phyloP scores from a whole-genome alignment of 768 basidiomycete genomes.

The Lactarius psammicola region DNA sequence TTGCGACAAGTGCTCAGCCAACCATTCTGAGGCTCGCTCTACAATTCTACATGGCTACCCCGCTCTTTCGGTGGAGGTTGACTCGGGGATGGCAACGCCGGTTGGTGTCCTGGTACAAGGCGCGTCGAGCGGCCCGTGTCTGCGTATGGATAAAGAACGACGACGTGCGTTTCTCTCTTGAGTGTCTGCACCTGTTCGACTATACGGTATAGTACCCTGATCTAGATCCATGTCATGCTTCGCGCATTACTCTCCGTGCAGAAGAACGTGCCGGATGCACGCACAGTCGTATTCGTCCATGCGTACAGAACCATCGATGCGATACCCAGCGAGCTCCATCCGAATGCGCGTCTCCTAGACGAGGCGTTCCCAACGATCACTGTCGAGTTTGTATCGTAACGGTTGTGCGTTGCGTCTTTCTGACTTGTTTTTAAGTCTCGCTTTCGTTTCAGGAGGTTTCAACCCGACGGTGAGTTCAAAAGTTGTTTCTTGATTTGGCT shows the following conservation, averaged over 20 bases:
- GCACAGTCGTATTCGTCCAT: slow-evolving; percentile 28
- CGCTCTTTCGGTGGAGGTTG: slow-evolving; percentile 16
- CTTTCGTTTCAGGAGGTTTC: slow-evolving; percentile 24
- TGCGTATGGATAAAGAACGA: slow-evolving; percentile 30
- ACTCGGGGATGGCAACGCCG: slow-evolving; percentile 9
- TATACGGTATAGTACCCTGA: not conserved
- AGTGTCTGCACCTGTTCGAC: not conserved
- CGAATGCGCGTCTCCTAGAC: slow-evolving; percentile 29
- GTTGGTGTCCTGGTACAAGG: slow-evolving; percentile 23
- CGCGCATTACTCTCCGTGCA: slow-evolving; percentile 27
- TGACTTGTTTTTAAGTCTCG: slow-evolving; percentile 17
- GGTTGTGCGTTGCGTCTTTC: not conserved
- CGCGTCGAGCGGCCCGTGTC: slow-evolving; percentile 20
- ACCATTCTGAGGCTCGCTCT: slow-evolving; percentile 16
- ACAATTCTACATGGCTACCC: slow-evolving; percentile 14
- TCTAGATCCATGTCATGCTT: slow-evolving; percentile 28
- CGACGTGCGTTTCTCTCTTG: slow-evolving; percentile 16
- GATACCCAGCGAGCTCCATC: slow-evolving; percentile 29
- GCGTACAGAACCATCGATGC: slow-evolving; percentile 23
- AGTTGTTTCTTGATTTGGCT: not conserved
- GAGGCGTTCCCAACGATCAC: slow-evolving; percentile 30
- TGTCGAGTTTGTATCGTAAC: slow-evolving; percentile 20
- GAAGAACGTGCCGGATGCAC: slow-evolving; percentile 24
- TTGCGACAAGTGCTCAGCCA: slow-evolving; percentile 23
- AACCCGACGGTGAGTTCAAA: slow-evolving; percentile 18